Percentiles rank a stretch among this genome's conserved stretches.
Conservation (phyloP, 2,329 filamentous ascomycete species). For the Colletotrichum trifolii region DNA sequence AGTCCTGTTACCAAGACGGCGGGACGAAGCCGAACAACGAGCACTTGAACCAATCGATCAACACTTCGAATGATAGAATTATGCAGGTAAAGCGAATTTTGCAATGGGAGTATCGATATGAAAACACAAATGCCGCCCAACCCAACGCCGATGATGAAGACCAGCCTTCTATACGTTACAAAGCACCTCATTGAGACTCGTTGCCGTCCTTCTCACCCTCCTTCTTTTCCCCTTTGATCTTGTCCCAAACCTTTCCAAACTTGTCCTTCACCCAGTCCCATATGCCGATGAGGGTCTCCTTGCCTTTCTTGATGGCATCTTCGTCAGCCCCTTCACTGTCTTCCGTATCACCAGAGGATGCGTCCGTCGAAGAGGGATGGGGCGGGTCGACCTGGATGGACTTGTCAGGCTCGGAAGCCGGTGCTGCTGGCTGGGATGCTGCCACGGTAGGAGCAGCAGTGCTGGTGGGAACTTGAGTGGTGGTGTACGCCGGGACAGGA, state of each 20-base stretch:
- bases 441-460: slow-evolving; percentile 20
- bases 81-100: background rate
- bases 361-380: slow-evolving; percentile 37
- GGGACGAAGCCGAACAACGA: too few species aligned
- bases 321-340: slow-evolving; percentile 41
- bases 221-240: slow-evolving; percentile 47
- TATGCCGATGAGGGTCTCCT: slow-evolving; percentile 48
- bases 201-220: background rate
- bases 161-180: slow-evolving; percentile 1
- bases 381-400: slow-evolving; percentile 39
- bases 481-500: slow-evolving; percentile 51
- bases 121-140: slow-evolving; percentile 22
- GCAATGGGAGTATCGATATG: slow-evolving; percentile 30
- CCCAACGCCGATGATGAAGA: slow-evolving; percentile 25
- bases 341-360: slow-evolving; percentile 28
- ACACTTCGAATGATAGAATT: background rate
- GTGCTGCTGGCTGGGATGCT: slow-evolving; percentile 32
- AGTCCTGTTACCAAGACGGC: too few species aligned
- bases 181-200: slow-evolving; percentile 18
- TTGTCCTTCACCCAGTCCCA: slow-evolving; percentile 66
- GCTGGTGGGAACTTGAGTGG: slow-evolving; percentile 22
- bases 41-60: background rate
- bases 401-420: slow-evolving; percentile 22
- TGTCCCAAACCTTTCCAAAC: slow-evolving; percentile 58
- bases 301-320: slow-evolving; percentile 44